Evolutionary conservation across 805 yeast genomes (phyloP), one percentile per base, ranked within the genome.

Genomic region (Nakazawaea holstii): DNA sequence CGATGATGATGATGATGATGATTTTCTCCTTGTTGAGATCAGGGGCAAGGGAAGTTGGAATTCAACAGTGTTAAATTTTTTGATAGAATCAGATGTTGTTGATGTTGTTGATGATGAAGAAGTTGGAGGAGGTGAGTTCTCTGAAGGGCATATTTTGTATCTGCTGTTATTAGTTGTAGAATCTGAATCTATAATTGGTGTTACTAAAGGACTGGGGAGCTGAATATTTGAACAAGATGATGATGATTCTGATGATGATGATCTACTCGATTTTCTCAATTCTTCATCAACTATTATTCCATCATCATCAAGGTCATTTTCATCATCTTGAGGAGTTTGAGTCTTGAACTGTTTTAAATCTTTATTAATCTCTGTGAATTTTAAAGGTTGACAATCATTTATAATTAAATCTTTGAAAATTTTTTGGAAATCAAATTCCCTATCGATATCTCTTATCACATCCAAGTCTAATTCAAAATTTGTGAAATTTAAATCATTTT

Each of bases 391-490:
- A 6, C 65, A 65, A 40, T 61, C 59, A 50, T 64, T 64, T 38
- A 55, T 49, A 54, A 60, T 56, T 26, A 64, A 51, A 32, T 58
- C 53, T 32, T 59, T 36, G 39, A 65, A 66, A 42, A 69, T 49
- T 14, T 61, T 61, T 49, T 70, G 70, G 54, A 82, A 82, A 52
- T 72, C 68, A 55, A 73, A 82, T 1, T 79, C 84, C 39, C 64
- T 65, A 44, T 79, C 84, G 39, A 82, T 73, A 55, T 81, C 72
- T 56, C 88, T 69, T 58, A 81, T 81, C 40, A 65, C 66, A 46
- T 80, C 82, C 24, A 83, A 75, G 55, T 80, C 76, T 14, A 82
- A 66, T 29, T 79, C 80, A n/a, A 78, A 67, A 35, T 71, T 66
- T 11, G 82, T 71, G 58, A 80, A 82, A 8, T 64, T 66, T 9